phyloP scores from a whole-genome alignment of 805 yeast species.

The Lipomyces sp. region DNA sequence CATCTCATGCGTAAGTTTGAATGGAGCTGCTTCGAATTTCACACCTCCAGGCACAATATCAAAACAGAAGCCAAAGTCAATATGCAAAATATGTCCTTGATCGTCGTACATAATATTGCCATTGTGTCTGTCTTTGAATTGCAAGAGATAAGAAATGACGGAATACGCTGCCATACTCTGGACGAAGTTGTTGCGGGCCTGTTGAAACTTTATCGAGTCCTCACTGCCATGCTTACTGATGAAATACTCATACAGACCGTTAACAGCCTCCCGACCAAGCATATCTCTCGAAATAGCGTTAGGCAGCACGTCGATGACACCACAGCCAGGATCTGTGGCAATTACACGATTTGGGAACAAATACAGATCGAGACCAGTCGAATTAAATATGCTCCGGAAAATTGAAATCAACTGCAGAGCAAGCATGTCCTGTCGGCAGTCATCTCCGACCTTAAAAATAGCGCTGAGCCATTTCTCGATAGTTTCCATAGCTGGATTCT shows the following conservation, averaged over 20 bases:
- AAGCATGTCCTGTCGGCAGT: slow-evolving; percentile 95
- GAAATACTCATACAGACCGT: slow-evolving; percentile 92
- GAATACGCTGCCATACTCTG: slow-evolving; percentile 94
- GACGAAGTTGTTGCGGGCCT: slow-evolving; percentile 89
- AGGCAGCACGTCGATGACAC: slow-evolving; percentile 97
- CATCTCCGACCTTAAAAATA: slow-evolving; percentile 98
- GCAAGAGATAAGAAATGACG: slow-evolving; percentile 83
- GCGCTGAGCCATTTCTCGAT: slow-evolving; percentile 89
- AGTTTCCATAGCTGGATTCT: slow-evolving; percentile 41
- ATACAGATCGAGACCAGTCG: slow-evolving; percentile 84
- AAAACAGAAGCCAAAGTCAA: slow-evolving; percentile 98
- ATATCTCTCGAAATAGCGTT: slow-evolving; percentile 94
- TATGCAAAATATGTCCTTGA: slow-evolving; percentile 93
- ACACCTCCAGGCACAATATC: slow-evolving; percentile 99
- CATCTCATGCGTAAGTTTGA: slow-evolving; percentile 96
- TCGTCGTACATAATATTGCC: slow-evolving; percentile 97
- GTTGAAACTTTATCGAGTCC: slow-evolving; percentile 82
- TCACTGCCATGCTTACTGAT: slow-evolving; percentile 95
- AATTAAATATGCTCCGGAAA: slow-evolving; percentile 87
- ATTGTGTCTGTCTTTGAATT: slow-evolving; percentile 94
- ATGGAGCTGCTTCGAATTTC: slow-evolving; percentile 96
- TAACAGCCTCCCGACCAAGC: slow-evolving; percentile 98
- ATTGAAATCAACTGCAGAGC: slow-evolving; percentile 91
- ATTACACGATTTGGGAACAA: slow-evolving; percentile 95
- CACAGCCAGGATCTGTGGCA: slow-evolving; percentile 99